Conservation (phyloP, 73 alveolate species). For the Blepharisma japonicum region DNA sequence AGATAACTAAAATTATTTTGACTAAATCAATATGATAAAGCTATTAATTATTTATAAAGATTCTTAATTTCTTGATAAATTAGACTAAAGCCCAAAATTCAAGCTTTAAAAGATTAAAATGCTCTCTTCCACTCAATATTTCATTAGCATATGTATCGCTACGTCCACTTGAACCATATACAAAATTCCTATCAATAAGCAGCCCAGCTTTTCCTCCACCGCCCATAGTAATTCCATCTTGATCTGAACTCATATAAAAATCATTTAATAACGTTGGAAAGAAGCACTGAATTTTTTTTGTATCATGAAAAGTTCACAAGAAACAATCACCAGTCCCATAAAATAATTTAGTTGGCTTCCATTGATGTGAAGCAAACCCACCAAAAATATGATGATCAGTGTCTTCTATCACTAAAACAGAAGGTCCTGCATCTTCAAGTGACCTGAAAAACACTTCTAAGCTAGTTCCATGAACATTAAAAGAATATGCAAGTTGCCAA, state of each 20-base stretch:
- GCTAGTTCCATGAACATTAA: conserved; percentile 9
- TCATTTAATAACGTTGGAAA: not conserved
- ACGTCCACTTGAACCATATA: conserved; percentile 7
- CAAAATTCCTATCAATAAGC: not conserved
- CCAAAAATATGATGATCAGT: conserved; percentile 4
- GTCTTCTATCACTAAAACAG: conserved; percentile 13
- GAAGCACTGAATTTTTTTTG: not conserved
- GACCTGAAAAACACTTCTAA: not conserved
- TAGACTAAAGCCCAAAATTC: conserved; percentile 21
- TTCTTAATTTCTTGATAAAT: not conserved
- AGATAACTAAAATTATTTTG: too few species aligned
- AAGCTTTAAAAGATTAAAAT: not conserved
- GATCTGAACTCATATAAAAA: conserved; percentile 28
- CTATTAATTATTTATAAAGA: too few species aligned
- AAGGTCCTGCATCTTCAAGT: not conserved
- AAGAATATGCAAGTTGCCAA: conserved; percentile 6
- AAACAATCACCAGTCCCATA: conserved; percentile 33
- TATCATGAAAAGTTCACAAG: not conserved
- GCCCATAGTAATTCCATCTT: conserved; percentile 9
- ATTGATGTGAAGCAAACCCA: conserved; percentile 3
- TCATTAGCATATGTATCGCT: conserved; percentile 7
- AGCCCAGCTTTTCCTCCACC: conserved; percentile 29
- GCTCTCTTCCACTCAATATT: not conserved
- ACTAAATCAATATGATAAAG: too few species aligned
- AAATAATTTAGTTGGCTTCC: not conserved